These are phyloP conservation scores for Patellifolia procumbens DNA, from an alignment of 179 eudicot genomes.

Conservation along the genomic window DNA sequence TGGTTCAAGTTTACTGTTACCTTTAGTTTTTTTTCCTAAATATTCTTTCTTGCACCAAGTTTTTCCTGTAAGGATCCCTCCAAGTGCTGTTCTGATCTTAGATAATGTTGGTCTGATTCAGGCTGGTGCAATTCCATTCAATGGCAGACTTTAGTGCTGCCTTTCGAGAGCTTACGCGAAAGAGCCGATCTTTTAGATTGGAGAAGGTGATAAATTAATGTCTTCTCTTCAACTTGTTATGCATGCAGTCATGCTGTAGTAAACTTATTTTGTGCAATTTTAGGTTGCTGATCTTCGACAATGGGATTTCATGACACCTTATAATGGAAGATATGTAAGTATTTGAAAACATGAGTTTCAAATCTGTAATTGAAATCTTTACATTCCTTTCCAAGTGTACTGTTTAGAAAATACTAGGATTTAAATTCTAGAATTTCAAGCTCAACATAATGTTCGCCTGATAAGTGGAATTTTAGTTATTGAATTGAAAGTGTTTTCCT, in stretches of 20 bases:
- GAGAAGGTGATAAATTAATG: slow-evolving; percentile 44
- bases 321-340: slow-evolving; percentile 71
- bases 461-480: too few relatives aligned
- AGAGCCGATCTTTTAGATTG: slow-evolving; percentile 51
- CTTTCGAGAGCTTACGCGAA: slow-evolving; percentile 36
- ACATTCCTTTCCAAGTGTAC: too few relatives aligned
- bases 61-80: not conserved
- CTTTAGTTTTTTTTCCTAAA: not conserved
- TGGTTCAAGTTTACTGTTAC: not conserved
- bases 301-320: slow-evolving; percentile 52
- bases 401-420: too few relatives aligned
- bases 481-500: too few relatives aligned
- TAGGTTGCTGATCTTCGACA: slow-evolving; percentile 47
- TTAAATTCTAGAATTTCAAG: too few relatives aligned
- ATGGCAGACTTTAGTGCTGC: slow-evolving; percentile 43
- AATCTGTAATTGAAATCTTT: too few relatives aligned
- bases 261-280: slow-evolving; percentile 22
- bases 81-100: not conserved
- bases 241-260: not conserved
- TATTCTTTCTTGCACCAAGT: not conserved
- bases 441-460: too few relatives aligned
- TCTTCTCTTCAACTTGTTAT: not conserved
- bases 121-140: slow-evolving; percentile 66
- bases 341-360: too few relatives aligned
- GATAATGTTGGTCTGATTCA: slow-evolving; percentile 24